Base-by-base conservation (phyloP, 352 stramenopile species). In the Phytophthora aleatoria region DNA sequence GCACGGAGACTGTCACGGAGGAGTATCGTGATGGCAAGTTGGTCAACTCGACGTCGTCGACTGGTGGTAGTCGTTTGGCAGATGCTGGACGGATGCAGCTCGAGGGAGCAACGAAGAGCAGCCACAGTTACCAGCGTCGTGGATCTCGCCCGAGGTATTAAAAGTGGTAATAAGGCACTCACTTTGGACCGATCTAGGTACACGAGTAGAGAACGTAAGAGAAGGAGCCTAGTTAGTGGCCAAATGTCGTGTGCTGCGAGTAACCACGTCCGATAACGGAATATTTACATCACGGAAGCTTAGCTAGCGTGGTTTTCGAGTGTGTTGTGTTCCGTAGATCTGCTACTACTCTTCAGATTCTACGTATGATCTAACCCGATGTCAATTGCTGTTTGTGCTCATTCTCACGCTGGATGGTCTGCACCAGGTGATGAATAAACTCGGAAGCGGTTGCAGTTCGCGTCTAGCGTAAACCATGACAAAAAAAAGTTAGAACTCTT, bases 1-100 rank as follows among this genome's bases (percentile, higher is more conserved):
- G 73, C 5, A 65, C 67, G 0, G 77, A 91, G 61, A 89, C 81
- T 2, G 52, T 85, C 11, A 90, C 81, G 24, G 84, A 95, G 45
- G 84, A 93, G 54, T 95, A 73, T 54, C 59, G 72, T n/a, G 86
- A 93, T 51, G 86, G 86, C 2, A 78, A 77, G 3, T 66, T 93
- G 24, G 64, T 87, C 12, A 83, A 74, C 47, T 93, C 83, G 10
- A 70, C 73, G 5, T 83, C 77, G 24, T 61, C 60, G 11, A 43
- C 41, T 8, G 57, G 58, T 31, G 31, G 31, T 7, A 87, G 58
- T 62, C 77, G 83, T 9, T 65, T 93, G 26, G 73, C 77, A 3
- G 77, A 64, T 54, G 75, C 77, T 33, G 85, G 79, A 16, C 70
- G 85, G 3, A 90, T 90, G 79, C 84, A 91, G 39, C 59, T 93